Conservation (phyloP, 768 basidiomycete species). For the Pleurotus cornucopiae region DNA sequence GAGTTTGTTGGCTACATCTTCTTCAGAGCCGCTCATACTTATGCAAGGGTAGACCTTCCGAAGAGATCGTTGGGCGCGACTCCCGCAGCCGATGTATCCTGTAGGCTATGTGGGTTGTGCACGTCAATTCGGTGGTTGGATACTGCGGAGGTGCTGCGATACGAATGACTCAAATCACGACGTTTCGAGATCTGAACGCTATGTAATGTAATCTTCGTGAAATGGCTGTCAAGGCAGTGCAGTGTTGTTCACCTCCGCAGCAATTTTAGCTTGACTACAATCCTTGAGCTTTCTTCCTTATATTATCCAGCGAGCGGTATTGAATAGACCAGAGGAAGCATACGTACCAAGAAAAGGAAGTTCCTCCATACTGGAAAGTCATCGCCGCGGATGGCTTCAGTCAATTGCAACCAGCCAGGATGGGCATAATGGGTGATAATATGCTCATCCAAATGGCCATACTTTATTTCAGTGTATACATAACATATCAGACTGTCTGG, state of each 20-base stretch:
- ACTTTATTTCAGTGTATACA: too few relatives aligned
- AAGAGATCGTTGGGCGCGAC: not conserved
- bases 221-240: not conserved
- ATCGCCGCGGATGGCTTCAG: too few relatives aligned
- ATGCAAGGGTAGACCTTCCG: not conserved
- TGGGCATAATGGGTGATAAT: too few relatives aligned
- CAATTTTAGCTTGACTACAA: not conserved
- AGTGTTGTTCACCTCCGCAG: not conserved
- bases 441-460: too few relatives aligned
- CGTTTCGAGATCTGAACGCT: not conserved
- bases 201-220: too few relatives aligned
- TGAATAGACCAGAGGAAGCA: too few relatives aligned
- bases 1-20: not conserved
- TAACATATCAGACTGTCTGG: too few relatives aligned
- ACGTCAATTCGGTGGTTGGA: too few relatives aligned
- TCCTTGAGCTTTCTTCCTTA: not conserved
- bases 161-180: not conserved
- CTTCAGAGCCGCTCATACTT: not conserved
- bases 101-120: constrained; percentile 4
- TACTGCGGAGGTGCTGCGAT: constrained; percentile 7
- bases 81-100: not conserved
- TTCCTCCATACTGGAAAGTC: too few relatives aligned
- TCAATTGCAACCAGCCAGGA: too few relatives aligned
- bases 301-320: too few relatives aligned
- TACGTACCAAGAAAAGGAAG: too few relatives aligned